Evolutionary conservation across 768 basidiomycete species (phyloP).

Genomic region (Rhodosporidiobolus odoratus): DNA sequence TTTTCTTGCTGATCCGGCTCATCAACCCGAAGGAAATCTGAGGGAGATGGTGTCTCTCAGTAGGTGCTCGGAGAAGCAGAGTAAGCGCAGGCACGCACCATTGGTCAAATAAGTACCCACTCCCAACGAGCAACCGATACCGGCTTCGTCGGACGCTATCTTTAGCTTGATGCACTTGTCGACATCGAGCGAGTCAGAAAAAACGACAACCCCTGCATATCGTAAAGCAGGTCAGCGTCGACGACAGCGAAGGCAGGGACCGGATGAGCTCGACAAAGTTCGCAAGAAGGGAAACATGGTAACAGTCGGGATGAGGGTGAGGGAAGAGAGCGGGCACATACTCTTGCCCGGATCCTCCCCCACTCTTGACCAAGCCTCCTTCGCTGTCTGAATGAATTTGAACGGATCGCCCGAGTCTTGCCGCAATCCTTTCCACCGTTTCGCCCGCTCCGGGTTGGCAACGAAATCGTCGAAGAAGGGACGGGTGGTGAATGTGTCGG

Average conservation of each 20-base stretch:
- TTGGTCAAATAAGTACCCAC: conserved; percentile 77
- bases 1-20: conserved; percentile 41
- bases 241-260: no score
- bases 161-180: conserved; percentile 66
- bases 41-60: not conserved
- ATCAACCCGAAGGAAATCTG: conserved; percentile 35
- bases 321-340: conserved; percentile 13
- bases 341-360: conserved; percentile 62
- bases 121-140: conserved; percentile 73
- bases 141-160: conserved; percentile 66
- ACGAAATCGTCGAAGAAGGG: conserved; percentile 74
- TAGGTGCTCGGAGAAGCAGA: not conserved
- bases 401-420: conserved; percentile 93
- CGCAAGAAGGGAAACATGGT: not conserved
- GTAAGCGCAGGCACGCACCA: not conserved
- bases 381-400: conserved; percentile 68
- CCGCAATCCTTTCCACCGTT: conserved; percentile 72
- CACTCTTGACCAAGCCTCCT: conserved; percentile 63
- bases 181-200: conserved; percentile 72
- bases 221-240: no score
- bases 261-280: not conserved
- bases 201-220: conserved; percentile 59
- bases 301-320: no score
- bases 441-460: conserved; percentile 55
- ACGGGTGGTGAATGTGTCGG: conserved; percentile 87